Base-by-base conservation (phyloP, 495 filamentous ascomycete genomes). In the Durotheca rogersii region DNA sequence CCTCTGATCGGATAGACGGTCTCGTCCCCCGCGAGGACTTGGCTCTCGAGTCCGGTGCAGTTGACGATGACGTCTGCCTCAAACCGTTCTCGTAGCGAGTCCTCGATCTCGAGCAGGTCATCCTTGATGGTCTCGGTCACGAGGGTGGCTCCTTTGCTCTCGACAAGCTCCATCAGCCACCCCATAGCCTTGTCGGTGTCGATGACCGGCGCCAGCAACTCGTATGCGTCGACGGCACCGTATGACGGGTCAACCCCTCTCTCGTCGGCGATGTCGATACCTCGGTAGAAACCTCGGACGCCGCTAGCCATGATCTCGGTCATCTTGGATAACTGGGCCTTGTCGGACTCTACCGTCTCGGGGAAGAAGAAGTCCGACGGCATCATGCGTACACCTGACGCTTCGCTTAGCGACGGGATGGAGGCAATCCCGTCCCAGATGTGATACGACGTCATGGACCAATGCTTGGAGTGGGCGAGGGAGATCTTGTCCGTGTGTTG, bases 101-200 rank as follows among this genome's bases (percentile, higher is more conserved):
- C 53, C 52, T 78, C 76, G 14, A 71, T 66, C 23, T 55, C 49
- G 34, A 69, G 49, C 1, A 79, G 61, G 40, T 78, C 73, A 10
- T 67, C 55, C 7, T 63, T 12, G 31, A 78, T 64, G 0, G 66
- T 64, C 18, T 67, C 64, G 0, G 70, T 74, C n/a, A 69, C 50
- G 11, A 76, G 43, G 14, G 45, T 60, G 11, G 71, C 73, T 16
- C 76, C 76, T 47, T 80, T 80, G 23, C 39, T 40, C 33, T 68
- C 34, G n/a, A 78, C 72, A 1, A 79, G 65, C 19, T 51, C 41
- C 45, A 60, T 73, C 38, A 79, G 54, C 62, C 68, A 78, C 6
- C 30, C 37, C 74, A 77, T 78, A 14, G 68, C 70, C 30, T 61
- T 57, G 47, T 78, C 74, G n/a, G 76, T 78, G 48, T 79, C 75